Conservation (phyloP, 73 alveolate genomes). For the Effrenium voratum region DNA sequence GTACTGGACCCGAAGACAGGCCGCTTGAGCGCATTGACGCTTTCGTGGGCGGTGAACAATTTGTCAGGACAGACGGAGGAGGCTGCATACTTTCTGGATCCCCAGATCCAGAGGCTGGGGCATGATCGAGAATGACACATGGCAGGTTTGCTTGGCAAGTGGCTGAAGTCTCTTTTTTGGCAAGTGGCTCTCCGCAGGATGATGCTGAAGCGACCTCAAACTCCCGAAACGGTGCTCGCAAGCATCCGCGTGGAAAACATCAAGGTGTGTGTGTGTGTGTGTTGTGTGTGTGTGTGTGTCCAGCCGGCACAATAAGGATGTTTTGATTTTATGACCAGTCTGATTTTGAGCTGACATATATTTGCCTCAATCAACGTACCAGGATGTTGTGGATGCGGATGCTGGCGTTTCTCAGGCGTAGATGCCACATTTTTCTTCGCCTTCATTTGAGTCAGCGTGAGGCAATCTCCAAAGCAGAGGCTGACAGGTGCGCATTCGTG, state of each 20-base stretch:
- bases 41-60: not conserved
- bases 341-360: too few relatives aligned
- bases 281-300: not conserved
- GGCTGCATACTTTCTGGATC: conserved; percentile 29
- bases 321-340: too few relatives aligned
- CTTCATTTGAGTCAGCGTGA: not conserved
- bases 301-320: too few relatives aligned
- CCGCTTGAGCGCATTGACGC: not conserved
- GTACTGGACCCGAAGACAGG: conserved; percentile 31
- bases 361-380: too few relatives aligned
- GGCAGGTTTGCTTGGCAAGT: too few relatives aligned
- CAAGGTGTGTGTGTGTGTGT: conserved; percentile 11
- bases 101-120: conserved; percentile 32
- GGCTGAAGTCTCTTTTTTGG: too few relatives aligned
- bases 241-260: conserved; percentile 7
- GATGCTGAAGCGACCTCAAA: conserved; percentile 4
- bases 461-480: conserved; percentile 1
- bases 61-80: not conserved
- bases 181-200: not conserved
- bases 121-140: not conserved
- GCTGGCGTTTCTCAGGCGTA: not conserved
- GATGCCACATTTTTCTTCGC: not conserved
- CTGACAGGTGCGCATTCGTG: not conserved
- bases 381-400: not conserved
- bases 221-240: conserved; percentile 37